Evolutionary conservation across 1,139 yeast species (phyloP).

Genomic region (Meyerozyma sp.): DNA sequence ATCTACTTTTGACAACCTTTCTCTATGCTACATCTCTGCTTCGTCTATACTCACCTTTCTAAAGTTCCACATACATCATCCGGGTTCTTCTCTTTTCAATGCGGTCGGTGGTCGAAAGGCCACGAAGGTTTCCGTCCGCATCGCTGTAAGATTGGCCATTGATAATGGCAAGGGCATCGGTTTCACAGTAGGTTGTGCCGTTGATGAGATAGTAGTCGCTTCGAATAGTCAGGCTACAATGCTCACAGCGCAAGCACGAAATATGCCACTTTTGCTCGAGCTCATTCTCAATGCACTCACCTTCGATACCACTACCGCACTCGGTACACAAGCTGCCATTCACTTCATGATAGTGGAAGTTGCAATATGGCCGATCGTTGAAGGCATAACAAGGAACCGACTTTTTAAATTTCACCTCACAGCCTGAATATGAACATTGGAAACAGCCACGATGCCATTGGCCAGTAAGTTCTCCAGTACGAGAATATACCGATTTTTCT

Average conservation of each 20-base stretch:
- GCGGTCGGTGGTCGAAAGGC: constrained; percentile 28
- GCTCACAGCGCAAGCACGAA: constrained; percentile 53
- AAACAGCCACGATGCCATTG: constrained; percentile 94
- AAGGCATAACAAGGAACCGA: constrained; percentile 73
- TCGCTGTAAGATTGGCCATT: constrained; percentile 20
- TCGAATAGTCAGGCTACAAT: constrained; percentile 43
- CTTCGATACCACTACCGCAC: constrained; percentile 80
- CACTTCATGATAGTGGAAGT: constrained; percentile 68
- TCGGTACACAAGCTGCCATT: constrained; percentile 71
- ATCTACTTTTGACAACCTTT: too few relatives aligned
- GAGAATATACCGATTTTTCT: constrained; percentile 56
- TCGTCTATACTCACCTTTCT: not conserved
- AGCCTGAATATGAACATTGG: constrained; percentile 51
- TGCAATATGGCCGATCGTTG: constrained; percentile 77
- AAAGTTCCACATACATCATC: constrained; percentile 27
- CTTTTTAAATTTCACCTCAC: constrained; percentile 52
- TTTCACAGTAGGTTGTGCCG: constrained; percentile 48
- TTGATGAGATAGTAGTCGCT: constrained; percentile 55
- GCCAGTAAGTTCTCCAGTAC: constrained; percentile 78
- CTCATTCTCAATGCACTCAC: constrained; percentile 81
- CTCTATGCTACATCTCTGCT: not conserved
- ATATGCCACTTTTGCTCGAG: constrained; percentile 61
- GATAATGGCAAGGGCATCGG: constrained; percentile 28
- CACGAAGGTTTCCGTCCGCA: constrained; percentile 17
- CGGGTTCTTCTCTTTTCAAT: constrained; percentile 44